Percentiles rank a stretch among this genome's conserved stretches.
Conservation (phyloP, 495 filamentous ascomycete genomes). For the Amorphotheca resinae region DNA sequence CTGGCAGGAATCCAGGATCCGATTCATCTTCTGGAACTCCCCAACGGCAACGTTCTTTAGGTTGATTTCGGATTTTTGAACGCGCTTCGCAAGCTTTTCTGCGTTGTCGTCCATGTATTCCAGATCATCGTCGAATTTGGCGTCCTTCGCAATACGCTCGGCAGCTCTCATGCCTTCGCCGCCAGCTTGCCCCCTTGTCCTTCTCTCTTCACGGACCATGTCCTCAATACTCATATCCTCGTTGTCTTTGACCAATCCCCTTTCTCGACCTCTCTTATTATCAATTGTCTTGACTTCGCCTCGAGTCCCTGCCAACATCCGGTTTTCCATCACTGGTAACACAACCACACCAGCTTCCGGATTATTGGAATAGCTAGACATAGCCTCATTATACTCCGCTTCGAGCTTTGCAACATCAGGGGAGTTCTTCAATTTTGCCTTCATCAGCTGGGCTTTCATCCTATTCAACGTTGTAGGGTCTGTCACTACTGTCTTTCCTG, state of each 20-base stretch:
- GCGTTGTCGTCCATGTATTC: constrained; percentile 98
- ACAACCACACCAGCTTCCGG: constrained; percentile 55
- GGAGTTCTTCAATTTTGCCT: constrained; percentile 69
- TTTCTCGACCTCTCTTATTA: constrained; percentile 66
- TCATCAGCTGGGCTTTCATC: constrained; percentile 86
- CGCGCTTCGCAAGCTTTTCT: constrained; percentile 73
- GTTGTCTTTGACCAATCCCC: constrained; percentile 73
- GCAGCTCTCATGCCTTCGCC: constrained; percentile 75
- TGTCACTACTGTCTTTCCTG: constrained; percentile 35
- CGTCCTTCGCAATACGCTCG: constrained; percentile 85
- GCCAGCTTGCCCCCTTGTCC: constrained; percentile 64
- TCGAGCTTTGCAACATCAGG: constrained; percentile 70
- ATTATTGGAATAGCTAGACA: constrained; percentile 43
- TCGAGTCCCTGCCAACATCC: constrained; percentile 66
- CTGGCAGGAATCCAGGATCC: constrained; percentile 75
- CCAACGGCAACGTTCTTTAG: constrained; percentile 78
- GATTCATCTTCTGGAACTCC: constrained; percentile 85
- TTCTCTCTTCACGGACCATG: constrained; percentile 86
- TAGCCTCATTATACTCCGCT: constrained; percentile 66
- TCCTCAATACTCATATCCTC: constrained; percentile 94
- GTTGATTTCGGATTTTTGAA: constrained; percentile 78
- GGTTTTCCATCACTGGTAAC: constrained; percentile 76
- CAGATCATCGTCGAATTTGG: constrained; percentile 81
- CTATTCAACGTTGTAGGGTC: constrained; percentile 76
- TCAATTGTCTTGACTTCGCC: constrained; percentile 65